phyloP scores from a whole-genome alignment of 176 grass and related monocot species.

The Oryza meridionalis region DNA sequence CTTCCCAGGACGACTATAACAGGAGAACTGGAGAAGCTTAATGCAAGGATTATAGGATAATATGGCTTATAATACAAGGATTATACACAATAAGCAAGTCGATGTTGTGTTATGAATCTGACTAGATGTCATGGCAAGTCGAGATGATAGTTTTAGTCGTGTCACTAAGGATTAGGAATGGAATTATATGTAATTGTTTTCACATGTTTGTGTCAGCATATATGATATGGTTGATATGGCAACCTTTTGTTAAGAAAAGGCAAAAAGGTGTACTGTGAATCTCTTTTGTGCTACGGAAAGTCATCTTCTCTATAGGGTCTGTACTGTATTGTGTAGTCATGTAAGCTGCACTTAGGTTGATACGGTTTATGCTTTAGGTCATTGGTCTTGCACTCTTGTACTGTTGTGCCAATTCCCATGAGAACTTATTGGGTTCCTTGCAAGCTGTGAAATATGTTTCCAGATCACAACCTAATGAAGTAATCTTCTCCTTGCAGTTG shows the following conservation, averaged over 20 bases:
- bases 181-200: neutral
- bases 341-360: neutral
- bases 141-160: neutral
- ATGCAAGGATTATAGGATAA: neutral
- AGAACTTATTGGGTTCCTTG: neutral
- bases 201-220: neutral
- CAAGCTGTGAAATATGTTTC: neutral
- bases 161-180: neutral
- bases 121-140: neutral
- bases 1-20: neutral
- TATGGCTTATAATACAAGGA: neutral
- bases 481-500: constrained; percentile 29
- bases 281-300: neutral
- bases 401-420: neutral
- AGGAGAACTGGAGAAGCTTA: too few species aligned
- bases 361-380: neutral
- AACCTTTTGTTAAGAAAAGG: neutral
- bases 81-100: neutral
- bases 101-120: neutral
- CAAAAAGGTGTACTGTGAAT: neutral
- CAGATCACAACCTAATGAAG: neutral
- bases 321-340: neutral
- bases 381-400: neutral
- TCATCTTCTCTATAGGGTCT: neutral
- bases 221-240: neutral